A percentile compares a stretch with the other conserved stretches of the same genome.
Conservation (phyloP, 148 eudicot species). For the Rhododendron simsii region DNA sequence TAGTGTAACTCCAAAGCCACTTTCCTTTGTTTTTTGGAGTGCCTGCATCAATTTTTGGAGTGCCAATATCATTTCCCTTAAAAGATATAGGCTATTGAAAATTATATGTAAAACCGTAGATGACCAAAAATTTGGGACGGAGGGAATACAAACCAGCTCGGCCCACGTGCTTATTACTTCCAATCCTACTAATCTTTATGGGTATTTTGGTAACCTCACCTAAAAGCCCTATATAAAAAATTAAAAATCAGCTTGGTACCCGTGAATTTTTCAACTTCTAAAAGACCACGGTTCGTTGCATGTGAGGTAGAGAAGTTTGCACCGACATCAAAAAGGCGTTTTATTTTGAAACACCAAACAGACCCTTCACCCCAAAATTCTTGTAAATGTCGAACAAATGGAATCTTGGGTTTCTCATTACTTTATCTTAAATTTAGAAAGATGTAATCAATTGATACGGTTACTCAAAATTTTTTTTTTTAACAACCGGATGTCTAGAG, state of each 20-base stretch:
- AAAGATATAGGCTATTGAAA: too few species aligned
- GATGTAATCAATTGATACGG: background rate
- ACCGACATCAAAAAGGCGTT: background rate
- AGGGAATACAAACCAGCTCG: too few species aligned
- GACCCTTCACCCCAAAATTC: background rate
- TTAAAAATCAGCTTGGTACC: background rate
- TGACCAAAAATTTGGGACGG: too few species aligned
- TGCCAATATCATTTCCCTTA: too few species aligned
- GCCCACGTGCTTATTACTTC: background rate
- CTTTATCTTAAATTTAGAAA: background rate
- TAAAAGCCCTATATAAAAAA: background rate
- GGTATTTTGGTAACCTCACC: background rate
- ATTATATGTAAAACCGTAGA: too few species aligned
- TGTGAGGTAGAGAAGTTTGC: background rate
- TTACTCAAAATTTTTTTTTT: background rate
- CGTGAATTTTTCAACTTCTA: background rate
- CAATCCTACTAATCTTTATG: background rate
- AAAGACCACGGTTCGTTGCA: background rate
- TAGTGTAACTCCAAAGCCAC: too few species aligned
- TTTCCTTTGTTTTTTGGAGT: too few species aligned
- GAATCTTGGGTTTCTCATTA: background rate
- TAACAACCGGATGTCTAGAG: background rate
- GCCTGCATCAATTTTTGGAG: too few species aligned
- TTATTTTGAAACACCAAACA: background rate
- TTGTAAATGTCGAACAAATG: background rate